phyloP scores from a whole-genome alignment of 164 flowering plant species.

The Aristolochia contorta region DNA sequence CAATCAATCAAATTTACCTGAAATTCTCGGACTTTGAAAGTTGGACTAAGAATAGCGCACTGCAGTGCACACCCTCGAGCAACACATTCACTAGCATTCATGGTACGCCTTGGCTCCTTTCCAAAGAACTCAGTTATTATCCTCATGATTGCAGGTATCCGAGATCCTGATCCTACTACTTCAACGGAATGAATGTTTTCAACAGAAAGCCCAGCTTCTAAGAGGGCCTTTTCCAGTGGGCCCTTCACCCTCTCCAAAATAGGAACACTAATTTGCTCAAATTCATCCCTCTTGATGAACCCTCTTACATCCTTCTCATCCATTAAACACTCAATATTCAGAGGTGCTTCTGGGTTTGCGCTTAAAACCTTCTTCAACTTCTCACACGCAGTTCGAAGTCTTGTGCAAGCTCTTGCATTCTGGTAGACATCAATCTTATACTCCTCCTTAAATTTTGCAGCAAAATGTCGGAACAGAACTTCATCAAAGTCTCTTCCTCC shows the following conservation, averaged over 20 bases:
- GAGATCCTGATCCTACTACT: slow-evolving; percentile 86
- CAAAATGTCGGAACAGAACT: slow-evolving; percentile 67
- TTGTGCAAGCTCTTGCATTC: slow-evolving; percentile 72
- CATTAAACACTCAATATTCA: slow-evolving; percentile 90
- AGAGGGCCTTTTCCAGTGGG: slow-evolving; percentile 73
- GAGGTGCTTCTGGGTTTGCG: slow-evolving; percentile 84
- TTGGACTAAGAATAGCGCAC: slow-evolving; percentile 89
- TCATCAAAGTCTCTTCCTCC: slow-evolving; percentile 95
- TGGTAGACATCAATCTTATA: slow-evolving; percentile 72
- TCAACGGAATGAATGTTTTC: slow-evolving; percentile 71
- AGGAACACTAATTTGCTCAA: slow-evolving; percentile 66
- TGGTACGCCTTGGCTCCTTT: slow-evolving; percentile 86
- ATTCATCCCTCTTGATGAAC: slow-evolving; percentile 75
- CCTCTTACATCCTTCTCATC: slow-evolving; percentile 94
- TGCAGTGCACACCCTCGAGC: slow-evolving; percentile 76
- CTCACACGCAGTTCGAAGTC: slow-evolving; percentile 73
- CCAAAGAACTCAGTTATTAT: slow-evolving; percentile 76
- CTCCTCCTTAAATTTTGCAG: slow-evolving; percentile 60
- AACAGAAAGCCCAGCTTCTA: slow-evolving; percentile 58
- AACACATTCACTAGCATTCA: slow-evolving; percentile 97
- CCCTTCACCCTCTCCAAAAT: slow-evolving; percentile 76
- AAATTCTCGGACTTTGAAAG: slow-evolving; percentile 84
- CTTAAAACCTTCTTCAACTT: slow-evolving; percentile 84
- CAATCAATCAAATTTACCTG: slow-evolving; percentile 35
- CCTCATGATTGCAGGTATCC: slow-evolving; percentile 79